Conservation (phyloP, 2,329 filamentous ascomycete genomes). For the Pseudogymnoascus sp. region DNA sequence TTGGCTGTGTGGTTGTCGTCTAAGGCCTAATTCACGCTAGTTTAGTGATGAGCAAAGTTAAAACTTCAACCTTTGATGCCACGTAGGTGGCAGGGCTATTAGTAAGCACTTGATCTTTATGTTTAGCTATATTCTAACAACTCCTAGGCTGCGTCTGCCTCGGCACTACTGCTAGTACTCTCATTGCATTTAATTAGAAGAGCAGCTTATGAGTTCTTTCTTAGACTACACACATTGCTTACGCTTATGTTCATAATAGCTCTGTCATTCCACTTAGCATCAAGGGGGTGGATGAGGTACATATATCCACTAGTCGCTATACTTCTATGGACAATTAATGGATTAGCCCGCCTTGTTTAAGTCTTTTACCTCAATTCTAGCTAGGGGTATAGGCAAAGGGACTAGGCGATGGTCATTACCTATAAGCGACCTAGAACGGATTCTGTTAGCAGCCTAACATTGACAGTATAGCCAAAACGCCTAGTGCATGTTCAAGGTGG, state of each 20-base stretch:
- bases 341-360: neutral
- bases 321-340: neutral
- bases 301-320: neutral
- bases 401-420: neutral
- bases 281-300: neutral
- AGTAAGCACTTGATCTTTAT: neutral
- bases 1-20: constrained; percentile 14
- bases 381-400: neutral
- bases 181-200: neutral
- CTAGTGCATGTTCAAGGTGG: neutral
- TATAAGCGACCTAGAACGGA: neutral
- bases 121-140: neutral
- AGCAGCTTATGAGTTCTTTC: neutral
- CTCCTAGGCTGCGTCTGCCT: neutral
- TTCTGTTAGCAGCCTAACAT: neutral
- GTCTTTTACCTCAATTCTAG: neutral
- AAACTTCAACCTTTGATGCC: neutral
- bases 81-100: neutral
- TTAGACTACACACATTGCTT: neutral
- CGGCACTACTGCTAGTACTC: neutral
- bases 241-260: neutral
- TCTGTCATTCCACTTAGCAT: neutral
- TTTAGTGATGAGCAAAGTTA: constrained; percentile 7
- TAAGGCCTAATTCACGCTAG: constrained; percentile 13
- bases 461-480: neutral